Conservation (phyloP, 257 asterid genomes). For the Asclepias syriaca region DNA sequence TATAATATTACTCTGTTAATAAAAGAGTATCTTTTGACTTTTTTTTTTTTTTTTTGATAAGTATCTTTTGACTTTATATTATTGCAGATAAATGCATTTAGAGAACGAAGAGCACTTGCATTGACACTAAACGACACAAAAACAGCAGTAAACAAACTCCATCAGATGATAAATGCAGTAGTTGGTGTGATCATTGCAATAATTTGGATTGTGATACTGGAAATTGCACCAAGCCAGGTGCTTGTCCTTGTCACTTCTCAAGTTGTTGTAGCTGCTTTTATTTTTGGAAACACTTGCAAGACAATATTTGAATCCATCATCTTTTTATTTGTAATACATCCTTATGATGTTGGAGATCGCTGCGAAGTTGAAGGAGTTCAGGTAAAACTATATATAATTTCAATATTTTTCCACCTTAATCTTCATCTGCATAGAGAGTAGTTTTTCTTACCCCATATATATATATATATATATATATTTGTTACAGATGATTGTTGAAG, state of each 20-base stretch:
- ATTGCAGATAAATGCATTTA: conserved; percentile 63
- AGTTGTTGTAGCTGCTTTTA: conserved; percentile 76
- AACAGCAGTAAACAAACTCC: conserved; percentile 84
- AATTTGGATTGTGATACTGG: conserved; percentile 59
- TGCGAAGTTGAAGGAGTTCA: conserved; percentile 81
- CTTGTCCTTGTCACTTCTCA: conserved; percentile 80
- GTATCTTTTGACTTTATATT: too few species aligned
- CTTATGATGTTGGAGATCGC: conserved; percentile 88
- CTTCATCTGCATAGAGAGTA: too few species aligned
- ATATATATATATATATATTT: too few species aligned
- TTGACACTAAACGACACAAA: conserved; percentile 81
- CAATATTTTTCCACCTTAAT: too few species aligned
- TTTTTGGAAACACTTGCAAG: conserved; percentile 88
- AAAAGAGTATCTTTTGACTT: too few species aligned
- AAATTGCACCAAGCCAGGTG: conserved; percentile 58
- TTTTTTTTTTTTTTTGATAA: too few species aligned
- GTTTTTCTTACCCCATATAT: too few species aligned
- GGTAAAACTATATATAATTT: conserved; percentile 17
- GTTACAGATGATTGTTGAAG: conserved; percentile 80
- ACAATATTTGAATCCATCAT: conserved; percentile 73
- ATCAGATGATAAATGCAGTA: conserved; percentile 61
- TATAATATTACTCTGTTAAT: too few species aligned
- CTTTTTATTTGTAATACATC: conserved; percentile 81
- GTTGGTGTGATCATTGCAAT: conserved; percentile 50
- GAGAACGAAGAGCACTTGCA: conserved; percentile 88